Evolutionary conservation across 768 basidiomycete genomes (phyloP), one percentile per base, ranked within the genome.

Genomic region (Lanmaoa rubissima): DNA sequence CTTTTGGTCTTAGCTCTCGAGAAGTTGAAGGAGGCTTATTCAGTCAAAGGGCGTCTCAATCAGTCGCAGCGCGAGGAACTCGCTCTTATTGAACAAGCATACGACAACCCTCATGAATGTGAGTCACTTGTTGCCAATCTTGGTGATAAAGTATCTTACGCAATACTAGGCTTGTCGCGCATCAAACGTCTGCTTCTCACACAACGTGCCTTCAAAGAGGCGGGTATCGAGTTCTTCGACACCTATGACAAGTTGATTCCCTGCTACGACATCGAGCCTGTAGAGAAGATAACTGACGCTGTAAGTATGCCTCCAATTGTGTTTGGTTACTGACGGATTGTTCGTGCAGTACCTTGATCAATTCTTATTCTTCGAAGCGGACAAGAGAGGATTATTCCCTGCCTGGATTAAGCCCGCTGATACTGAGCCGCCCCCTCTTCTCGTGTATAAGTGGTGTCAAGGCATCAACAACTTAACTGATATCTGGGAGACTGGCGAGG

Each of bases 361-460:
- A 75, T 98, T 97, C 85, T 74, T 99, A 53, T 97, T 94, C 83
- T 99, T 97, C 67, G 96, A 99, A 71, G 94, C 94, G 21, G 97
- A 99, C 76, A 98, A 98, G 73, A 90, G 97, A 64, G 93, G 94
- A 47, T 75, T 99, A 24, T 98, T 98, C 87, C 97, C 97, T 12
- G 86, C 94, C 1, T 99, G 97, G 96, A 97, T 99, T 72, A 99
- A 98, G 76, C 97, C 97, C 26, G 90, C 93, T 48, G 94, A 98
- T 65, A 95, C 93, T 0, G 96, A 98, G 67, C 96, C 96, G 3
- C 94, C 96, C 0, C 96, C 96, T 3, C 82, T 98, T 16, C 85
- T 98, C 34, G 95, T 98, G 34, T 98, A 98, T 79, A 98, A 98
- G 81, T 98, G 96, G 96, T 96, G 94, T 68, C 96, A 98, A 76